These are phyloP conservation scores for Kappamyces sp. DNA, from an alignment of 192 early-diverging fungal genomes.

Conservation along the genomic window DNA sequence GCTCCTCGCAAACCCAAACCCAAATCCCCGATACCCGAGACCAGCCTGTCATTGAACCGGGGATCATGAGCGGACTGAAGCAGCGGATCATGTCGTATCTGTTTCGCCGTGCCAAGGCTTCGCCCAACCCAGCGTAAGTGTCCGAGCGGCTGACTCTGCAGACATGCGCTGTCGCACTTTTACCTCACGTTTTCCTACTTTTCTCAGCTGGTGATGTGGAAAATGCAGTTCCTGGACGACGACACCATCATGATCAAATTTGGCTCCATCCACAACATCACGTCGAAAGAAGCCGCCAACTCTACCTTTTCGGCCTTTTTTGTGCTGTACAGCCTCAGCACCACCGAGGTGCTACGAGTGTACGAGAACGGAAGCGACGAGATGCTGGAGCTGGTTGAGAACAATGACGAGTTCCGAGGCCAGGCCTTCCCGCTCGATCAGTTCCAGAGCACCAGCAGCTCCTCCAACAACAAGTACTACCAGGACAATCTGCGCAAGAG, in stretches of 20 bases:
- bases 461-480: conserved; percentile 53
- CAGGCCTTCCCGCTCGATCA: conserved; percentile 32
- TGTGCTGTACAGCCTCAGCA: conserved; percentile 56
- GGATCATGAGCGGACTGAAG: conserved; percentile 57
- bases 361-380: conserved; percentile 65
- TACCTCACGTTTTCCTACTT: conserved; percentile 59
- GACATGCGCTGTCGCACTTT: conserved; percentile 40
- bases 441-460: conserved; percentile 32
- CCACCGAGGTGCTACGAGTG: conserved; percentile 49
- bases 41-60: conserved; percentile 11
- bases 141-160: neutral
- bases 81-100: conserved; percentile 63
- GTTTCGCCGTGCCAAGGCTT: conserved; percentile 47
- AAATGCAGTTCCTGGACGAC: conserved; percentile 61
- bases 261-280: conserved; percentile 46
- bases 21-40: neutral
- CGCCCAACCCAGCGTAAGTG: conserved; percentile 32
- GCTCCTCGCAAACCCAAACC: neutral
- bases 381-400: conserved; percentile 49
- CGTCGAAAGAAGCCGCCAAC: conserved; percentile 37
- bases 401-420: conserved; percentile 38
- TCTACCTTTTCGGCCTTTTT: conserved; percentile 45
- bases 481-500: conserved; percentile 49
- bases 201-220: conserved; percentile 57
- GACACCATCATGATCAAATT: conserved; percentile 63